Percentiles rank a stretch among this genome's conserved stretches.
Evolutionary conservation across 352 stramenopile species (phyloP).

Genomic region (Phytophthora pisi): DNA sequence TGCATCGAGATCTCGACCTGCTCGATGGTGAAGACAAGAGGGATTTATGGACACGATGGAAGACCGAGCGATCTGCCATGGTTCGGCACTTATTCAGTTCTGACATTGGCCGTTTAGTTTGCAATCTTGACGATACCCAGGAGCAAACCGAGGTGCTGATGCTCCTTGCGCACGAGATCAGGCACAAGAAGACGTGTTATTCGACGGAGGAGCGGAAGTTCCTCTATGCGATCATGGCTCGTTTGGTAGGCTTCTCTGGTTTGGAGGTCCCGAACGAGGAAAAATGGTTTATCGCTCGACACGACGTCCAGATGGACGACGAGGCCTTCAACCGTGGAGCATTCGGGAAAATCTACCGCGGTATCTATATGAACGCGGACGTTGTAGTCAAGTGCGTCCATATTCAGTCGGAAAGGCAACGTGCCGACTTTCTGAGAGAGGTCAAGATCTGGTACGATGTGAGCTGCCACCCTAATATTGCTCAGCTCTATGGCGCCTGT

Average conservation of each 20-base stretch:
- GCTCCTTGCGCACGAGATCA: neutral
- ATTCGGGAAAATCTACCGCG: neutral
- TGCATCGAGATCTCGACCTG: neutral
- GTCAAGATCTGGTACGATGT: slow-evolving; percentile 4
- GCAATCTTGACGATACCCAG: neutral
- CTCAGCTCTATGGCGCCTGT: neutral
- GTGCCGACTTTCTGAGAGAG: slow-evolving; percentile 5
- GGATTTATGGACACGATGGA: neutral
- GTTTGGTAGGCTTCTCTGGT: neutral
- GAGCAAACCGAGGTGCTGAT: neutral
- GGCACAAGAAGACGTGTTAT: neutral
- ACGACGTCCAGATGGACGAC: neutral
- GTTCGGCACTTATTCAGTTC: neutral
- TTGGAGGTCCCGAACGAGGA: neutral
- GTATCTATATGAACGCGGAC: neutral
- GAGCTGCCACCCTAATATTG: slow-evolving; percentile 5
- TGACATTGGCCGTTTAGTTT: neutral
- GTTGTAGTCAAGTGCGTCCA: neutral
- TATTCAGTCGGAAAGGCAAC: neutral
- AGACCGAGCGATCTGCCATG: neutral
- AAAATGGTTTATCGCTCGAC: neutral
- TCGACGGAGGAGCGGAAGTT: neutral
- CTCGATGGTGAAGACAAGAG: neutral
- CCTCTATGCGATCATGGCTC: neutral
- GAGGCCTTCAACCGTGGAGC: neutral